Evolutionary conservation across 148 eudicot species (phyloP), one percentile per base, ranked within the genome.

Genomic region (Fagopyrum homotropicum): DNA sequence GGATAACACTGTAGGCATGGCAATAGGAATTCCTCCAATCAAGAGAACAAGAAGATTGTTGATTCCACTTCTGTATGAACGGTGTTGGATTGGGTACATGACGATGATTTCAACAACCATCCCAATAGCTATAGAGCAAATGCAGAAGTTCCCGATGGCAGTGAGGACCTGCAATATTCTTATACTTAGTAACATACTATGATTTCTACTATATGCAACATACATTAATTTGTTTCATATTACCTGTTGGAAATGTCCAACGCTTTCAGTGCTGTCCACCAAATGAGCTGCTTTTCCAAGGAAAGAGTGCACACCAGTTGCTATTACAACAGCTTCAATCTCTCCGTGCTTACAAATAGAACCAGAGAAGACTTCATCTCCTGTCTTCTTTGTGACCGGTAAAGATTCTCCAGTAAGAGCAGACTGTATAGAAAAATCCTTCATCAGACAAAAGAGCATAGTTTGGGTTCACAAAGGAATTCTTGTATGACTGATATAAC

Each of bases 21-120:
- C 96, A 17, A 90, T 90, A 48, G 96, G 96, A 74, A 90, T 90
- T 75, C 96, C 96, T 74, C 96, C 96, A 69, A 88, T 90, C 84
- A 90, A 76, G 72, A 90, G 81, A 72, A 90, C 96, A 76, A 90
- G 92, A 75, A 90, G 96, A 78, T 90, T 90, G 84, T 90, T 82
- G 77, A 90, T 90, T 69, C 92, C 92, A 7, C 79, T 77, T 80
- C 92, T 84, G 75, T 90, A 90, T 69, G 84, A 73, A 45, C 96
- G 86, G 10, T 79, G 82, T 77, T 90, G 88, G 72, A 88, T 78
- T 47, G 90, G 80, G 81, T 79, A 90, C 95, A 90, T 86, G 46
- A 90, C 90, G 52, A 90, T 81, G 73, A 90, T 90, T 78, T 90
- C 95, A 30, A 90, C 63, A 72, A 85, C 52, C 87, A 90, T 82